These are phyloP conservation scores for Schwanniomyces pseudopolymorphus DNA, from an alignment of 805 yeast genomes.

Conservation along the genomic window DNA sequence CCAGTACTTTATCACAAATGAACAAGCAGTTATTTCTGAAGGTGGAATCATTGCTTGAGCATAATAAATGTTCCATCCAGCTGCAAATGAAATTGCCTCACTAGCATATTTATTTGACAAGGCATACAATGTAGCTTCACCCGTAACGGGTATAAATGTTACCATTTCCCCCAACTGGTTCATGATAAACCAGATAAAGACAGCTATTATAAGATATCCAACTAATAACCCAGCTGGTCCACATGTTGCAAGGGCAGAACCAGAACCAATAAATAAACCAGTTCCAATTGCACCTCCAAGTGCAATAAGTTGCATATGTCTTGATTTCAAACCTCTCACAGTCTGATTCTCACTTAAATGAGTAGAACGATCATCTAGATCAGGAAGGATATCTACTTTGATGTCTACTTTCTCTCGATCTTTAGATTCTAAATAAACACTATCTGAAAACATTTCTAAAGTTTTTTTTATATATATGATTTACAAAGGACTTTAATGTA, in stretches of 20 bases:
- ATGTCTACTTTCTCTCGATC: neutral
- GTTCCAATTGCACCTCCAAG: constrained; percentile 41
- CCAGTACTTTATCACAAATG: constrained; percentile 23
- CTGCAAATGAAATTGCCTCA: constrained; percentile 16
- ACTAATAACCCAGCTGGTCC: constrained; percentile 28
- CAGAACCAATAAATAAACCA: constrained; percentile 22
- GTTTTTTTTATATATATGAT: too few relatives aligned
- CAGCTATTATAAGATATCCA: constrained; percentile 18
- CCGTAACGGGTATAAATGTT: constrained; percentile 16
- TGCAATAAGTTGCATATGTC: constrained; percentile 39
- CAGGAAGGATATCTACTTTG: neutral
- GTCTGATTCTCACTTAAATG: neutral
- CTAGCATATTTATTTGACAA: constrained; percentile 8
- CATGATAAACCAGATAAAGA: constrained; percentile 17
- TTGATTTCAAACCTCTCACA: constrained; percentile 26
- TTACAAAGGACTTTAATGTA: too few relatives aligned
- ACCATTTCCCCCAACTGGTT: constrained; percentile 17
- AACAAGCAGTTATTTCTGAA: constrained; percentile 21
- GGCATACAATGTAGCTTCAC: constrained; percentile 15
- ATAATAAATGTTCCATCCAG: constrained; percentile 19
- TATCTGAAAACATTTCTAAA: neutral
- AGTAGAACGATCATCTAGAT: neutral
- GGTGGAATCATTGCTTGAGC: constrained; percentile 20
- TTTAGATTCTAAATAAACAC: neutral
- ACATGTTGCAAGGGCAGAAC: constrained; percentile 23